Evolutionary conservation across 2,329 filamentous ascomycete species (phyloP).

Genomic region (Cladosporium sp.): DNA sequence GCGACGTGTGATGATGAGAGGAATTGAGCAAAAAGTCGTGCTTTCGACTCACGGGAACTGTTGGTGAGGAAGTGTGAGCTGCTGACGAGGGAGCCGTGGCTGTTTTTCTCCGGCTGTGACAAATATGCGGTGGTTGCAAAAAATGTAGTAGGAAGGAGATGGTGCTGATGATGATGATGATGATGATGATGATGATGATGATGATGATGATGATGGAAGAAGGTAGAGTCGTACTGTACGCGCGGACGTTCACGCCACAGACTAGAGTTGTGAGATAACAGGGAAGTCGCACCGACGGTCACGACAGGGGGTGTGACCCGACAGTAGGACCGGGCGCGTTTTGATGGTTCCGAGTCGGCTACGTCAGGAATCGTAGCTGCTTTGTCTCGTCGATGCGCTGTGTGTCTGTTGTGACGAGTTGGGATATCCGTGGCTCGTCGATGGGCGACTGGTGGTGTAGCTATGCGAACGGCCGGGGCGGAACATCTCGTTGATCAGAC

Average conservation of each 20-base stretch:
- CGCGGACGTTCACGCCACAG: background rate
- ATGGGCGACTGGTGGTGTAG: conserved; percentile 20
- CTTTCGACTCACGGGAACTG: no score
- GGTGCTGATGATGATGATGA: no score
- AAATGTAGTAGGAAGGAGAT: no score
- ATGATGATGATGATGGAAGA: no score
- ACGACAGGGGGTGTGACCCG: conserved; percentile 5
- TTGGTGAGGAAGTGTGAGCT: no score
- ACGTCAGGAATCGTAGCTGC: conserved; percentile 16
- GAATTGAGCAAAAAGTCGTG: no score
- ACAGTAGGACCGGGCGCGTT: background rate
- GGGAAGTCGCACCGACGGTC: background rate
- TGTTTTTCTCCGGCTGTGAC: no score
- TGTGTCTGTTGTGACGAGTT: conserved; percentile 10
- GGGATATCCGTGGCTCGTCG: conserved; percentile 19
- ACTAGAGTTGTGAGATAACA: background rate
- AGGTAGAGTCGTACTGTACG: background rate
- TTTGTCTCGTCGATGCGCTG: conserved; percentile 13
- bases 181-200: no score
- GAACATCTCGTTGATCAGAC: conserved; percentile 62
- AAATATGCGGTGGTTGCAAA: no score
- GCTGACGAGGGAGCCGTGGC: conserved; percentile 4
- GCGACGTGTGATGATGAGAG: no score
- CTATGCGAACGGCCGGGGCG: conserved; percentile 38
- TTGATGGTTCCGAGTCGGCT: background rate